Base-by-base conservation (phyloP, 2,329 filamentous ascomycete genomes). In the Clathrospora elynae region DNA sequence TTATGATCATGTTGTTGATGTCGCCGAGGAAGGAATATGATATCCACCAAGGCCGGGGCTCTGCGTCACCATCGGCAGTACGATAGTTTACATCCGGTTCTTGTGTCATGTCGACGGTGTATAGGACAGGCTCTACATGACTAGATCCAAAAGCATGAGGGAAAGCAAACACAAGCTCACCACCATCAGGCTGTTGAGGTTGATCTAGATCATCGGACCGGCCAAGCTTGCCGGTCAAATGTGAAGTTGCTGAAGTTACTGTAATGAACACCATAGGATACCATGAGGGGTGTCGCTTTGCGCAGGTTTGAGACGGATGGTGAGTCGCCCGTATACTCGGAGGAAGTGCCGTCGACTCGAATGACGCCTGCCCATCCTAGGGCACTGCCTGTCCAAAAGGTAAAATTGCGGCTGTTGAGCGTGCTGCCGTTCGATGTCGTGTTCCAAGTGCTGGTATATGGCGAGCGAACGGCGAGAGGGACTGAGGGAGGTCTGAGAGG, bases 281-380 rank as follows among this genome's bases (percentile, higher is more conserved):
- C 16, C 10, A n/a, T 29, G 4, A 26, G 35, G 14, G 25, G 25
- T 14, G 5, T 24, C n/a, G 25, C 35, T 22, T 30, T 31, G 5
- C 28, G 11, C 11, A 38, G 26, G n/a, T 20, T 18, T 19, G 8
- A 11, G n/a, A 30, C 25, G 18, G 18, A 31, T 8, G 35, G 25
- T 12, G 35, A 38, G 25, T 38, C 35, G 7, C 35, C 35, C 35
- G 30, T 29, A 19, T 38, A 24, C 7, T 38, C 35, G n/a, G 29
- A 17, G n/a, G 9, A 13, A 17, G 13, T 29, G 22, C 13, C 35
- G 6, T 38, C 18, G 9, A 31, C 35, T 11, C 35, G 24, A 19
- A 38, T 19, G 9, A 38, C 19, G 17, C 25, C 35, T 20, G n/a
- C 22, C 35, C 25, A 38, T 31, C 35, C 35, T 30, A 39, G 13